Base-by-base conservation (phyloP, 2,329 filamentous ascomycete species). In the Pseudocercospora macadamiae region DNA sequence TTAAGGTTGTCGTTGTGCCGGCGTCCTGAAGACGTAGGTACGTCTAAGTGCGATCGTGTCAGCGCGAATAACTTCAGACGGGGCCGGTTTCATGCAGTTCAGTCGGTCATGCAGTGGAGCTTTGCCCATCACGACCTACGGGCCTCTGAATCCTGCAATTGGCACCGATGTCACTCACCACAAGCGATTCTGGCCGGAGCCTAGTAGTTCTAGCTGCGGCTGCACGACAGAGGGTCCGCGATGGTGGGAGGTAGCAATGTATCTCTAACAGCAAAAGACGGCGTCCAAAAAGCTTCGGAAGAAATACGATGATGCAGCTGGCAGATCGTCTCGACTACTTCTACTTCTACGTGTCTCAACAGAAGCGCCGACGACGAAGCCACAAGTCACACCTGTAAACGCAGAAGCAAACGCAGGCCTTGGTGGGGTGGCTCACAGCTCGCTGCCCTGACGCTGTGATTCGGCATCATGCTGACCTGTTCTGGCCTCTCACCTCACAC, bases 351-450 rank as follows among this genome's bases (percentile, higher is more conserved):
- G 5, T 16, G 45, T 30, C 28, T 19, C 28, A 26, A 25, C 10
- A 49, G 45, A 51, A 51, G 48, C 48, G 48, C 48, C 48, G 16
- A 51, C 28, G 26, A 36, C n/a, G n/a, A n/a, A n/a, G n/a, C n/a
- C 28, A 23, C 26, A 32, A 18, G 47, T 37, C 48, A 32, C n/a
- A 28, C 14, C 10, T 49, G 25, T 14, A 21, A 28, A 30, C 44
- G 44, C 44, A 26, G 44, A 47, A 25, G 44, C 45, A 49, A 32
- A 32, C 45, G 45, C 45, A 30, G 45, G 21, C 45, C 14, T 9
- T 45, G 19, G 42, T 45, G 42, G 42, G 42, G 42, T 45, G 42
- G 16, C n/a, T n/a, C n/a, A n/a, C n/a, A n/a, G n/a, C n/a, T n/a
- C n/a, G n/a, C n/a, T n/a, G n/a, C n/a, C n/a, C n/a, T n/a, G 18